Percentiles rank a stretch among this genome's conserved stretches.
Conservation (phyloP, 2,329 filamentous ascomycete genomes). For the Pezicula radicicola region DNA sequence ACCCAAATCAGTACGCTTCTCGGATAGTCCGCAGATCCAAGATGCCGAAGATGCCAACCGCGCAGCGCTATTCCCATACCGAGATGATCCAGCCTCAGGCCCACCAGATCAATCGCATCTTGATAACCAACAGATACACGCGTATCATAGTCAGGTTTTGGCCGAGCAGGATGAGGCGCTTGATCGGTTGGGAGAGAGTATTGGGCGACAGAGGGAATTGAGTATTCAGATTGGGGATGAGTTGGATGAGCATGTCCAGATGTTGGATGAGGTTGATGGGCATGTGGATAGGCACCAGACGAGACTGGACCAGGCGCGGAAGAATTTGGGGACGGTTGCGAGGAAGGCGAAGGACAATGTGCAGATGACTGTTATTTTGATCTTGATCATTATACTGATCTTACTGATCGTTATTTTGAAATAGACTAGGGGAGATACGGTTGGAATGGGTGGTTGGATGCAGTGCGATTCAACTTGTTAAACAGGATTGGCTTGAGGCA, state of each 20-base stretch:
- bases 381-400: conserved; percentile 64
- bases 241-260: conserved; percentile 81
- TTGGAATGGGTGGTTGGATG: background rate
- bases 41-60: conserved; percentile 49
- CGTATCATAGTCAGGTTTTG: conserved; percentile 77
- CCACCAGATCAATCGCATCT: conserved; percentile 42
- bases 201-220: conserved; percentile 85
- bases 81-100: conserved; percentile 58
- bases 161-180: conserved; percentile 91
- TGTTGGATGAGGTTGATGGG: conserved; percentile 87
- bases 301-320: conserved; percentile 72
- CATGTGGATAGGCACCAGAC: conserved; percentile 77
- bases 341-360: conserved; percentile 78
- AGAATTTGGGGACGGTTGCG: conserved; percentile 68
- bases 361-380: conserved; percentile 72
- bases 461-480: background rate
- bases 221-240: conserved; percentile 97
- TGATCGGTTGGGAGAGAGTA: conserved; percentile 81
- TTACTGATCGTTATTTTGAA: conserved; percentile 66
- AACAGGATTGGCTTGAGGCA: too few species aligned
- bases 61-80: conserved; percentile 63
- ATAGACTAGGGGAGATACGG: conserved; percentile 29
- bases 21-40: conserved; percentile 53
- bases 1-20: conserved; percentile 85
- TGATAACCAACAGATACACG: conserved; percentile 81